These are phyloP conservation scores for Amanita muscaria DNA, from an alignment of 768 basidiomycete genomes.

Conservation along the genomic window DNA sequence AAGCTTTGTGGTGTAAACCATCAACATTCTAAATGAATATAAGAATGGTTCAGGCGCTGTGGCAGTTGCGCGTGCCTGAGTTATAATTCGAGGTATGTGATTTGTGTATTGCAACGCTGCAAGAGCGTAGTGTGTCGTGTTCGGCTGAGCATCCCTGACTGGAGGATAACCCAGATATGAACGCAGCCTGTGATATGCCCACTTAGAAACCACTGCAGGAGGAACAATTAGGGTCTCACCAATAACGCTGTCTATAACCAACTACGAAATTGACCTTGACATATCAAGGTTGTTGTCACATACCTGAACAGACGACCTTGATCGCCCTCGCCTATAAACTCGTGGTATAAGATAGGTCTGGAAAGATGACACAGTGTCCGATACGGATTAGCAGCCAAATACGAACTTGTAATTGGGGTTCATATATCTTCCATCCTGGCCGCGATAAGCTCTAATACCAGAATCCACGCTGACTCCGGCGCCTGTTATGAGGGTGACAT, in stretches of 20 bases:
- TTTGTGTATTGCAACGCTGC: slow-evolving; percentile 72
- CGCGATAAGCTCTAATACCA: slow-evolving; percentile 91
- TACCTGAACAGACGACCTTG: slow-evolving; percentile 69
- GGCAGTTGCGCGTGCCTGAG: slow-evolving; percentile 41
- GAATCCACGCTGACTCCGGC: slow-evolving; percentile 95
- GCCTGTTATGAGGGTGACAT: slow-evolving; percentile 70
- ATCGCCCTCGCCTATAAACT: slow-evolving; percentile 64
- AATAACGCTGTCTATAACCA: slow-evolving; percentile 70
- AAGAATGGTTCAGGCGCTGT: background rate
- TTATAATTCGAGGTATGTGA: slow-evolving; percentile 57
- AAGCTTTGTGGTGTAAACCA: slow-evolving; percentile 81
- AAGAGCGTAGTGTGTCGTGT: slow-evolving; percentile 82
- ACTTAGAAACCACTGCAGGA: slow-evolving; percentile 1
- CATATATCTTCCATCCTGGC: slow-evolving; percentile 78
- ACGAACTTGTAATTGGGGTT: slow-evolving; percentile 79
- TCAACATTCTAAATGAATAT: slow-evolving; percentile 65
- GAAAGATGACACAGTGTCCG: slow-evolving; percentile 2
- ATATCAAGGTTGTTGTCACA: slow-evolving; percentile 14
- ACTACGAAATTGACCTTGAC: background rate
- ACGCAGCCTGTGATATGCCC: slow-evolving; percentile 42
- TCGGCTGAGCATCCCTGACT: slow-evolving; percentile 75
- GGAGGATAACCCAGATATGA: slow-evolving; percentile 83
- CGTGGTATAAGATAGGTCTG: slow-evolving; percentile 74
- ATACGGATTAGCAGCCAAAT: slow-evolving; percentile 4
- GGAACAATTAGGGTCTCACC: slow-evolving; percentile 26